These are phyloP conservation scores for Gentiana dahurica DNA, from an alignment of 257 asterid species.

Conservation along the genomic window DNA sequence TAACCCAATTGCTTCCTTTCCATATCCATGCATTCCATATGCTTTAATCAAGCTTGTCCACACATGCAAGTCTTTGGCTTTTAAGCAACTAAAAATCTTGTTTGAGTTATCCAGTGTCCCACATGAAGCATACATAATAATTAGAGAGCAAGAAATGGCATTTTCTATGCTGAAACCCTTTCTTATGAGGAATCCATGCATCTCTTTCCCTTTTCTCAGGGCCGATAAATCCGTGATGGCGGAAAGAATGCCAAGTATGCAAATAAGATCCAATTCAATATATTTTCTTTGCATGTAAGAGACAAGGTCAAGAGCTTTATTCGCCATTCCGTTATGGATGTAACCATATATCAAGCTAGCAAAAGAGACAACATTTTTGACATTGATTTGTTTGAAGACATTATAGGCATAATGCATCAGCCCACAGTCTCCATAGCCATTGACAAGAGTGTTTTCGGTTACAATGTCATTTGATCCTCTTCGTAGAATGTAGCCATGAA, in stretches of 20 bases:
- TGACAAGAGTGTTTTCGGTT: constrained; percentile 41
- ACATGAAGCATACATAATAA: constrained; percentile 70
- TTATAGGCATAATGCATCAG: constrained; percentile 37
- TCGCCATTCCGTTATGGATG: constrained; percentile 47
- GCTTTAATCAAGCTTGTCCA: constrained; percentile 82
- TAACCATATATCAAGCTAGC: constrained; percentile 72
- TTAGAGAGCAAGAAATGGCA: constrained; percentile 58
- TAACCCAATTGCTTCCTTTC: constrained; percentile 37
- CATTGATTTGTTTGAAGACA: constrained; percentile 28
- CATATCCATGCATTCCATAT: constrained; percentile 75
- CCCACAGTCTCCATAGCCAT: constrained; percentile 63
- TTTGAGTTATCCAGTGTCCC: constrained; percentile 50
- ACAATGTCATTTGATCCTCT: constrained; percentile 34
- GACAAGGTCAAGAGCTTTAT: constrained; percentile 57
- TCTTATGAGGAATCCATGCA: constrained; percentile 57
- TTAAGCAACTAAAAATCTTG: constrained; percentile 32
- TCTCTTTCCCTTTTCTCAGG: constrained; percentile 63
- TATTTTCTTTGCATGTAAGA: constrained; percentile 36
- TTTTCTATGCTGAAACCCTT: constrained; percentile 33
- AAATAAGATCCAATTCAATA: constrained; percentile 51
- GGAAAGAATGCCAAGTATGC: constrained; percentile 43
- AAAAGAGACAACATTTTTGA: constrained; percentile 56
- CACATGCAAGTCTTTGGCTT: constrained; percentile 33
- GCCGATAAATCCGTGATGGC: constrained; percentile 55
- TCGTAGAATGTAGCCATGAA: constrained; percentile 48